Evolutionary conservation across 306 rosid species (phyloP), one percentile per base, ranked within the genome.

Genomic region (Sicyos baderoa): DNA sequence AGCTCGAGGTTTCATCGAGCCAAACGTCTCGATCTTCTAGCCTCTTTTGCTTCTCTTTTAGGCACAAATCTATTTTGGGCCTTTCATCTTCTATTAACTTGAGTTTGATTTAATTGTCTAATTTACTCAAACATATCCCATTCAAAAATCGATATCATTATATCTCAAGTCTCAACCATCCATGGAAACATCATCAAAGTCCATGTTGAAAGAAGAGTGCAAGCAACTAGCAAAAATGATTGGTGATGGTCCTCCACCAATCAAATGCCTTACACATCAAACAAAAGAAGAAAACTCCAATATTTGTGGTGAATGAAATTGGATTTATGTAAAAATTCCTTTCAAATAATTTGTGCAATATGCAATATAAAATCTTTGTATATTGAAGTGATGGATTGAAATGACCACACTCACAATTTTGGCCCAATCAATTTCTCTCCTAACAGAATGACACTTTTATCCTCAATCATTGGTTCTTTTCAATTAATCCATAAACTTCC

Each of bases 181-280:
- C 2, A 7, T 40, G 45, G 45, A 40, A 59, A 3, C 4, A 29
- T 59, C 0, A 0, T 29, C 22, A 27, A 23, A 11, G 9, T 12
- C 17, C 17, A 56, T 5, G 18, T 58, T 6, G 27, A 0, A 42
- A 19, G 32, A 63, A 19, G 18, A 12, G 70, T 44, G 21, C 12
- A 21, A 21, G 53, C 35, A 64, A 64, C 53, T 64, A 42, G 70
- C 3, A 64, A 4, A 4, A 9, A 44, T 64, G 35, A 19, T 40
- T 64, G 70, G 50, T 19, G 35, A 64, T 64, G 70, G 70, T 64
- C 70, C 69, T 63, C 70, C 70, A 63, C 70, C 35, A 63, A 63
- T 63, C 17, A 40, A 19, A 40, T 23, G n/a, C 32, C 10, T 17
- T 17, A 17, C 0, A 40, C 9, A 62, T 40, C 52, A 17, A 40